A percentile compares a stretch with the other conserved stretches of the same genome.
Evolutionary conservation across 2,329 filamentous ascomycete species (phyloP).

Genomic region (Aspergillus fischeri): DNA sequence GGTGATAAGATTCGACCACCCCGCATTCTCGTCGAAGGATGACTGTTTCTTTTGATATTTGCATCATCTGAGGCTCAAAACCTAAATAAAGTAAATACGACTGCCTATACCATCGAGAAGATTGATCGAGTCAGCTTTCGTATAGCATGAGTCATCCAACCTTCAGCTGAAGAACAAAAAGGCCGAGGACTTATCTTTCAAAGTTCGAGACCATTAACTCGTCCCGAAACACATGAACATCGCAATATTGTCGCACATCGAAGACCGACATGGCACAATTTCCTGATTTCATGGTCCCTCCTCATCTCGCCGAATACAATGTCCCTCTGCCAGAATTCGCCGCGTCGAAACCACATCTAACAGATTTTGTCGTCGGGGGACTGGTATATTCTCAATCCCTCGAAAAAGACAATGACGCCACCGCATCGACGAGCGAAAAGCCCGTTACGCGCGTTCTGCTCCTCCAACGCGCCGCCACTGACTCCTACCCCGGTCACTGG

Average conservation of each 20-base stretch:
- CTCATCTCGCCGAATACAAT: constrained; percentile 28
- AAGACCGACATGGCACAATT: background rate
- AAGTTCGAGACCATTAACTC: background rate
- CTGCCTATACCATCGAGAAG: background rate
- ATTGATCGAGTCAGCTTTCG: background rate
- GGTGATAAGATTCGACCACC: background rate
- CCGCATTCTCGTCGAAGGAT: background rate
- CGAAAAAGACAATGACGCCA: background rate
- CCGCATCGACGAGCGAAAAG: constrained; percentile 14
- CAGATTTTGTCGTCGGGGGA: constrained; percentile 25
- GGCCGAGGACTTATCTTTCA: background rate
- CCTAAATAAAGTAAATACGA: background rate
- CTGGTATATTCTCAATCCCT: constrained; percentile 24
- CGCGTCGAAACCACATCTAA: constrained; percentile 24
- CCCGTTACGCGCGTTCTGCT: constrained; percentile 34
- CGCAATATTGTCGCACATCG: background rate
- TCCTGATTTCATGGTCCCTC: constrained; percentile 19
- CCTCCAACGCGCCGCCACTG: constrained; percentile 41
- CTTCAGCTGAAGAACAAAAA: background rate
- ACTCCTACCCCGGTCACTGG: constrained; percentile 41
- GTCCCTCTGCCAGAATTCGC: constrained; percentile 23
- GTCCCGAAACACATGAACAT: background rate
- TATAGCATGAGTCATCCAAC: background rate
- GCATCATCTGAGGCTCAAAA: background rate
- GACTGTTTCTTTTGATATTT: background rate